Conservation (phyloP, 2,329 filamentous ascomycete genomes). For the Colletotrichum sp. region DNA sequence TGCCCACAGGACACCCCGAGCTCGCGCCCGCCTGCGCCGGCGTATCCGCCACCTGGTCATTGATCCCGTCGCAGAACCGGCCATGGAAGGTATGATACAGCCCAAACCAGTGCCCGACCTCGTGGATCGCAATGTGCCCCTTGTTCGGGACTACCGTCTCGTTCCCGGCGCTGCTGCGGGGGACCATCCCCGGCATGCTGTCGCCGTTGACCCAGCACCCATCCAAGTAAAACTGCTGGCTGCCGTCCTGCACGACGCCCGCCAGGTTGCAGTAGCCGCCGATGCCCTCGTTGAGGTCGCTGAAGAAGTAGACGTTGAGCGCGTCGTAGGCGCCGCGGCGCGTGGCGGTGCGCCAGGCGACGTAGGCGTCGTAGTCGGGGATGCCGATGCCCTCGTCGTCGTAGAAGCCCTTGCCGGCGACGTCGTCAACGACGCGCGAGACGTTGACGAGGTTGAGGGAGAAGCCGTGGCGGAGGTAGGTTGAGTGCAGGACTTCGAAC, state of each 20-base stretch:
- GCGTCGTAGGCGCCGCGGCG: constrained; percentile 48
- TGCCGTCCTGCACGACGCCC: constrained; percentile 33
- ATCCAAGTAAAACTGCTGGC: constrained; percentile 39
- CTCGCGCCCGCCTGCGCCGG: constrained; percentile 39
- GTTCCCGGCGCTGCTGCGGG: constrained; percentile 32
- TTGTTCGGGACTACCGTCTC: background rate
- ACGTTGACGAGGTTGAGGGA: constrained; percentile 11
- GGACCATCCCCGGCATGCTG: constrained; percentile 41
- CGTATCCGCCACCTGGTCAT: constrained; percentile 46
- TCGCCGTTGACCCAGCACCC: constrained; percentile 43
- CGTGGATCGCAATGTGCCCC: constrained; percentile 40
- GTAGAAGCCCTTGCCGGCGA: constrained; percentile 6
- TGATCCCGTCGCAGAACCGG: constrained; percentile 34
- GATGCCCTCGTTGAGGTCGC: constrained; percentile 1
- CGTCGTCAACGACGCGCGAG: constrained; percentile 12
- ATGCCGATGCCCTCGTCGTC: background rate
- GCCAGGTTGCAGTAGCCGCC: constrained; percentile 41
- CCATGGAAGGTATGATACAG: constrained; percentile 53
- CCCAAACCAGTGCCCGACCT: constrained; percentile 55
- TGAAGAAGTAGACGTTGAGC: constrained; percentile 51
- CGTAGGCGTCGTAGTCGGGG: constrained; percentile 7
- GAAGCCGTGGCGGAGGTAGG: constrained; percentile 12
- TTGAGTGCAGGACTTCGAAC: constrained; percentile 15
- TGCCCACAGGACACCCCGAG: constrained; percentile 39
- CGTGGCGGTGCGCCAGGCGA: constrained; percentile 31